A percentile compares a stretch with the other conserved stretches of the same genome.
Evolutionary conservation across 139 green algal genomes (phyloP).

Genomic region (Chlorella sp.): DNA sequence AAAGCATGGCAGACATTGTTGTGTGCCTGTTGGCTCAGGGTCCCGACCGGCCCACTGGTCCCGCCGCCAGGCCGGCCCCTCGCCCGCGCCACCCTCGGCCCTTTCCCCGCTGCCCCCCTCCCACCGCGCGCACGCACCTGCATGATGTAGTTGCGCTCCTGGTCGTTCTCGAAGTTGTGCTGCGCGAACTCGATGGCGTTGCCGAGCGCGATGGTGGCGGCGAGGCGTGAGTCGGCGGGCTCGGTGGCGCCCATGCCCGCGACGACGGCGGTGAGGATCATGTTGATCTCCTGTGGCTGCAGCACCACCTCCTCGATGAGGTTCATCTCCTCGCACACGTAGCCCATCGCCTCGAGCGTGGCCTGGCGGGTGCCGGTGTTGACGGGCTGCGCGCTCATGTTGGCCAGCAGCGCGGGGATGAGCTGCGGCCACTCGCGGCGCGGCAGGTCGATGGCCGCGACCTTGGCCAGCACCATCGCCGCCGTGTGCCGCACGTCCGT

Average conservation of each 20-base stretch:
- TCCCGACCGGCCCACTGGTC: too few relatives aligned
- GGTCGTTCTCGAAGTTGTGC: slow-evolving; percentile 91
- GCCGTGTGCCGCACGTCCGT: slow-evolving; percentile 58
- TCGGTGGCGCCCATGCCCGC: slow-evolving; percentile 83
- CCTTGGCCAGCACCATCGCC: slow-evolving; percentile 89
- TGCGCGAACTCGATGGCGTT: slow-evolving; percentile 95
- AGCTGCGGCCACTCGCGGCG: slow-evolving; percentile 77
- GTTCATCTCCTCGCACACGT: slow-evolving; percentile 93
- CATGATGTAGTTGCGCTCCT: slow-evolving; percentile 97
- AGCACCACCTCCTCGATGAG: slow-evolving; percentile 73
- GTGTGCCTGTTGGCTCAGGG: too few relatives aligned
- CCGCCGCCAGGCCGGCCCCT: too few relatives aligned
- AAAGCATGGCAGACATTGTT: too few relatives aligned
- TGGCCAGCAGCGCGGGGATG: slow-evolving; percentile 60
- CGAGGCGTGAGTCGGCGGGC: slow-evolving; percentile 74
- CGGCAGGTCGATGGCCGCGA: slow-evolving; percentile 90
- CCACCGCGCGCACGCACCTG: too few relatives aligned
- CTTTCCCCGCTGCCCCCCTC: too few relatives aligned
- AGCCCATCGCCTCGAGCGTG: slow-evolving; percentile 89
- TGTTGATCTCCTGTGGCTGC: slow-evolving; percentile 84
- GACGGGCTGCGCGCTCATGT: slow-evolving; percentile 48
- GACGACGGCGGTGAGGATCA: slow-evolving; percentile 92
- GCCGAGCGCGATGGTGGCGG: slow-evolving; percentile 81
- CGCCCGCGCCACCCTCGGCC: too few relatives aligned
- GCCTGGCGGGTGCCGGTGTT: slow-evolving; percentile 46